Percentiles rank a stretch among this genome's conserved stretches.
Evolutionary conservation across 306 rosid genomes (phyloP).

Genomic region (Dalbergia cultrata): DNA sequence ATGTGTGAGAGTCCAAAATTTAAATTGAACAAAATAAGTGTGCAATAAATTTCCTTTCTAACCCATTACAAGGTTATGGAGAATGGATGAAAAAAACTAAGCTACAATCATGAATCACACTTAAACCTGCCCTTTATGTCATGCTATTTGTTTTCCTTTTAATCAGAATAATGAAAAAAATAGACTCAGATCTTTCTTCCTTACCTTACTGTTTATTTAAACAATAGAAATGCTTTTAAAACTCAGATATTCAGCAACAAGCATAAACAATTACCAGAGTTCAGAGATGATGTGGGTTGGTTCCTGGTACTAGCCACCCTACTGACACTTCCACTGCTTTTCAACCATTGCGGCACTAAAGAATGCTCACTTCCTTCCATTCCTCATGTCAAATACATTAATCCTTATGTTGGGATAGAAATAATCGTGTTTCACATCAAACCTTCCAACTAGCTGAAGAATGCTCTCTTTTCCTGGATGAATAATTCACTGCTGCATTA

Average conservation of each 20-base stretch:
- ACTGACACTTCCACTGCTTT: slow-evolving; percentile 46
- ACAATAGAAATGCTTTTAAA: slow-evolving; percentile 15
- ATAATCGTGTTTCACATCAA: slow-evolving; percentile 22
- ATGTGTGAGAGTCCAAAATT: neutral
- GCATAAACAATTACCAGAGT: slow-evolving; percentile 37
- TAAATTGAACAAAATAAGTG: slow-evolving; percentile 8
- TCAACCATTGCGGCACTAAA: slow-evolving; percentile 53
- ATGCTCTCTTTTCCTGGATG: slow-evolving; percentile 15
- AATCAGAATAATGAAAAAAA: neutral
- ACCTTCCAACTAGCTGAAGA: neutral
- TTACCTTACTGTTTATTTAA: neutral
- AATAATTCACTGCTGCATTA: neutral
- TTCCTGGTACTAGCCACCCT: slow-evolving; percentile 18
- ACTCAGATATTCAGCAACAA: neutral
- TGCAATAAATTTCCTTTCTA: slow-evolving; percentile 4
- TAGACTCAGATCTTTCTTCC: neutral
- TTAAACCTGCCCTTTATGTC: neutral
- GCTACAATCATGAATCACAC: neutral
- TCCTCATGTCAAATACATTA: slow-evolving; percentile 37
- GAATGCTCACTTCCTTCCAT: slow-evolving; percentile 47
- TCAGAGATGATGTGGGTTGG: slow-evolving; percentile 35
- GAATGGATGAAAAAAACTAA: neutral
- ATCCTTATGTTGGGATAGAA: neutral
- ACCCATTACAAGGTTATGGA: neutral
- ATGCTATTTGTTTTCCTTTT: neutral